Percentiles rank a stretch among this genome's conserved stretches.
phyloP scores from a whole-genome alignment of 83 land plant species.

The Diphasiastrum complanatum region DNA sequence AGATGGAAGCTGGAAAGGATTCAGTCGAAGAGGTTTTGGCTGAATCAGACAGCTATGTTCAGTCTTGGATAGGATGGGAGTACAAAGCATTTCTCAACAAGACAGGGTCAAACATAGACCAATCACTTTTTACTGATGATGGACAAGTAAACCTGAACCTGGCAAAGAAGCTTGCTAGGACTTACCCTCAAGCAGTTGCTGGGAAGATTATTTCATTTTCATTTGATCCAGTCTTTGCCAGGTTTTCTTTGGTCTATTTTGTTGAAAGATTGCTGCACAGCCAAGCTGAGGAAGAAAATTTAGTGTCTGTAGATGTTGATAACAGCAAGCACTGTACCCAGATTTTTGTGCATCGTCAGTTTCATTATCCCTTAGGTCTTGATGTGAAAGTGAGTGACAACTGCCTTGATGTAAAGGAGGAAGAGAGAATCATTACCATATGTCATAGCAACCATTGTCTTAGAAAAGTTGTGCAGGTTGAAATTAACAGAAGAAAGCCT shows the following conservation, averaged over 20 bases:
- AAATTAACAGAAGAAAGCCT: too few species aligned
- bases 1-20: background rate
- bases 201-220: conserved; percentile 18
- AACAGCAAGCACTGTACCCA: background rate
- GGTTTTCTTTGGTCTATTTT: background rate
- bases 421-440: conserved; percentile 8
- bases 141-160: conserved; percentile 16
- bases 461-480: conserved; percentile 1
- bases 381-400: background rate
- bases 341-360: conserved; percentile 21
- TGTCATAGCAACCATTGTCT: conserved; percentile 21
- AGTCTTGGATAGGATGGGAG: conserved; percentile 25
- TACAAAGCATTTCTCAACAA: conserved; percentile 20
- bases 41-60: conserved; percentile 14
- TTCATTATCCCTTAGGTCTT: conserved; percentile 16
- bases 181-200: conserved; percentile 20
- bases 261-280: too few species aligned
- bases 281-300: too few species aligned
- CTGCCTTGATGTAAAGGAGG: conserved; percentile 19
- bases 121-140: conserved; percentile 10
- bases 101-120: conserved; percentile 18
- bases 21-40: conserved; percentile 15
- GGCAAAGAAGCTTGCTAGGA: conserved; percentile 22
- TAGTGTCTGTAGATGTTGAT: background rate
- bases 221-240: conserved; percentile 10